A percentile compares a stretch with the other conserved stretches of the same genome.
Evolutionary conservation across 305 asterid genomes (phyloP).

Genomic region (Fraxinus platypoda): DNA sequence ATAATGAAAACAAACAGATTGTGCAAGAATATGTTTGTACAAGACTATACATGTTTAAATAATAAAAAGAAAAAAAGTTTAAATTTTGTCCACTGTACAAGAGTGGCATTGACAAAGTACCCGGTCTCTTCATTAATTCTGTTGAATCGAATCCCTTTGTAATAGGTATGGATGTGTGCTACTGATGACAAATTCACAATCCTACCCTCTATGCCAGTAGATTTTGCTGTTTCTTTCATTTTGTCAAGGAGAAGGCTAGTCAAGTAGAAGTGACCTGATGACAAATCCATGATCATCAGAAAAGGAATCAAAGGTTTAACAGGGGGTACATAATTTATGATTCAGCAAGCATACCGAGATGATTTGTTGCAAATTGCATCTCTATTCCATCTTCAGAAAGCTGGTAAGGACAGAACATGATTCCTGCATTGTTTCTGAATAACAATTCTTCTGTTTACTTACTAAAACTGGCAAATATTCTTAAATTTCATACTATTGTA

Average conservation of each 20-base stretch:
- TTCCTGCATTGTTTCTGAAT: conserved; percentile 81
- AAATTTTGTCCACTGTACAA: background rate
- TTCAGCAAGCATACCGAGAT: conserved; percentile 49
- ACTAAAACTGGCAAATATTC: background rate
- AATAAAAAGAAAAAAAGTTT: background rate
- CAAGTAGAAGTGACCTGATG: conserved; percentile 51
- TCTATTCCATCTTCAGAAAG: conserved; percentile 76
- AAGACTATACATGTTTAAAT: background rate
- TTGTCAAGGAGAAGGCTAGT: conserved; percentile 43
- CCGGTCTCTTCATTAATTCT: conserved; percentile 33
- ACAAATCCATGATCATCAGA: background rate
- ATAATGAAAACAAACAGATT: background rate
- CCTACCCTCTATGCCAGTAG: conserved; percentile 43
- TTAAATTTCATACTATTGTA: background rate
- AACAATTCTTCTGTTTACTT: conserved; percentile 2
- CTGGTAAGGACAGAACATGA: conserved; percentile 79
- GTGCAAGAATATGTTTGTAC: background rate
- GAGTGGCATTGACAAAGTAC: conserved; percentile 3
- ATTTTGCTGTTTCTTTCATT: conserved; percentile 45
- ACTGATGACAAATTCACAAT: conserved; percentile 48
- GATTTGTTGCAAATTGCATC: conserved; percentile 76
- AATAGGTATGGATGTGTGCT: conserved; percentile 42
- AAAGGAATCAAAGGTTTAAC: background rate
- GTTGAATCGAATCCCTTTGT: conserved; percentile 36
- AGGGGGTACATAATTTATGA: background rate